These are phyloP conservation scores for Rhodamnia argentea DNA, from an alignment of 345 rosid species.

Conservation along the genomic window DNA sequence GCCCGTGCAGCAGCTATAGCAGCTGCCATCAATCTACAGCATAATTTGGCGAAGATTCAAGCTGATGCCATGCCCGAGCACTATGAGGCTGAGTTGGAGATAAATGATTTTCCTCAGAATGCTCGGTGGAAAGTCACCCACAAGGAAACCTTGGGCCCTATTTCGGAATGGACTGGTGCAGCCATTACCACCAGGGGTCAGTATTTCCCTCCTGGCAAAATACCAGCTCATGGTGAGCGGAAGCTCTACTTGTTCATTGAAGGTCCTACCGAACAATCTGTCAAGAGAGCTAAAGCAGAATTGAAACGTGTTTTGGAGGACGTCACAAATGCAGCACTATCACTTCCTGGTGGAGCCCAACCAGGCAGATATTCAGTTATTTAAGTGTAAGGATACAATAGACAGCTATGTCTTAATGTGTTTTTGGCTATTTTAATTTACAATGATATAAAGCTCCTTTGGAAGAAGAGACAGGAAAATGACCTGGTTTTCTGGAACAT, in stretches of 20 bases:
- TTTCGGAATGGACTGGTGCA: slow-evolving; percentile 91
- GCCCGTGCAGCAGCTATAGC: slow-evolving; percentile 88
- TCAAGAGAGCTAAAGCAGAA: slow-evolving; percentile 80
- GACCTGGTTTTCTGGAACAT: background rate
- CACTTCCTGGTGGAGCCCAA: slow-evolving; percentile 89
- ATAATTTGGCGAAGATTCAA: slow-evolving; percentile 88
- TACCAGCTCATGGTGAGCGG: slow-evolving; percentile 67
- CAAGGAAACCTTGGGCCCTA: slow-evolving; percentile 98
- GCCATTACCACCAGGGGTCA: slow-evolving; percentile 95
- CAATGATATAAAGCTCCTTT: background rate
- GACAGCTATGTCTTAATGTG: background rate
- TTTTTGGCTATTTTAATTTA: background rate
- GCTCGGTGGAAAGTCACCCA: slow-evolving; percentile 99
- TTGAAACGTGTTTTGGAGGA: slow-evolving; percentile 88
- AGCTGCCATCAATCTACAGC: slow-evolving; percentile 83
- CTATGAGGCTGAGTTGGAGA: slow-evolving; percentile 93
- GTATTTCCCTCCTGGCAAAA: slow-evolving; percentile 59
- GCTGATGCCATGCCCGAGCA: slow-evolving; percentile 97
- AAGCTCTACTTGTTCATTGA: slow-evolving; percentile 89
- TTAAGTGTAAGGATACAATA: slow-evolving; percentile 41
- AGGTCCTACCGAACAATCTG: slow-evolving; percentile 86
- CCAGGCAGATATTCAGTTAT: slow-evolving; percentile 88
- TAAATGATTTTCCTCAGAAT: slow-evolving; percentile 92
- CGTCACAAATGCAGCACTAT: slow-evolving; percentile 64
- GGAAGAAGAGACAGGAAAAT: background rate